Evolutionary conservation across 2,329 filamentous ascomycete genomes (phyloP).

Genomic region (Cercospora sp.): DNA sequence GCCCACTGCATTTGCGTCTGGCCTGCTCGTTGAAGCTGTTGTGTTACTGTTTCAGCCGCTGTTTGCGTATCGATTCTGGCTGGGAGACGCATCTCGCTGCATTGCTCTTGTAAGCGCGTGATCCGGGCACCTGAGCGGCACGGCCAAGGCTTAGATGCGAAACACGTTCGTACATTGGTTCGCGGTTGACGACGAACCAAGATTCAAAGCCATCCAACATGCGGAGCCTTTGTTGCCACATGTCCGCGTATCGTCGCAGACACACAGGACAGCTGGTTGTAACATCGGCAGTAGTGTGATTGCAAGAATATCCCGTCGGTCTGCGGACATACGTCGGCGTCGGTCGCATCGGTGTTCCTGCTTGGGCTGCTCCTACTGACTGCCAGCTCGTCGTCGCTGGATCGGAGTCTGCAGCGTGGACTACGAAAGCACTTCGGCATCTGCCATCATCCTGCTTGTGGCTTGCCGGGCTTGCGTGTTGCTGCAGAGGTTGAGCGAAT

Average conservation of each 20-base stretch:
- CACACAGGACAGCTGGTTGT: neutral
- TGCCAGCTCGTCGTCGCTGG: neutral
- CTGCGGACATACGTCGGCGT: neutral
- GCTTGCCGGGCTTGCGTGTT: neutral
- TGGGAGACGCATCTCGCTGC: neutral
- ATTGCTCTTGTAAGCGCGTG: neutral
- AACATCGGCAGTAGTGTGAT: neutral
- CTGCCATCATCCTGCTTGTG: neutral
- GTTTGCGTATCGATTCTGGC: neutral
- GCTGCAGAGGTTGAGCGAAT: neutral
- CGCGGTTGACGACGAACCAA: neutral
- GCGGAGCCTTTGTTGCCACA: conserved; percentile 1
- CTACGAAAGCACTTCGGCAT: neutral
- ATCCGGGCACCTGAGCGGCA: conserved; percentile 1
- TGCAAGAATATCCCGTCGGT: neutral
- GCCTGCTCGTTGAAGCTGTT: neutral
- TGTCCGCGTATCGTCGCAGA: conserved; percentile 2
- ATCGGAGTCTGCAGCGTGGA: neutral
- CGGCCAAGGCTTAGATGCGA: conserved; percentile 7
- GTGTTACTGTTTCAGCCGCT: conserved; percentile 9
- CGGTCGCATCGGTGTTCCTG: neutral
- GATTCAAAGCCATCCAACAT: conserved; percentile 1
- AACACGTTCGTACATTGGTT: conserved; percentile 4
- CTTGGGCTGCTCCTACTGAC: neutral
- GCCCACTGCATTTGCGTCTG: neutral